A percentile compares a stretch with the other conserved stretches of the same genome.
These are phyloP conservation scores for Wickerhamiella slavikovae DNA, from an alignment of 805 yeast species.

Conservation along the genomic window DNA sequence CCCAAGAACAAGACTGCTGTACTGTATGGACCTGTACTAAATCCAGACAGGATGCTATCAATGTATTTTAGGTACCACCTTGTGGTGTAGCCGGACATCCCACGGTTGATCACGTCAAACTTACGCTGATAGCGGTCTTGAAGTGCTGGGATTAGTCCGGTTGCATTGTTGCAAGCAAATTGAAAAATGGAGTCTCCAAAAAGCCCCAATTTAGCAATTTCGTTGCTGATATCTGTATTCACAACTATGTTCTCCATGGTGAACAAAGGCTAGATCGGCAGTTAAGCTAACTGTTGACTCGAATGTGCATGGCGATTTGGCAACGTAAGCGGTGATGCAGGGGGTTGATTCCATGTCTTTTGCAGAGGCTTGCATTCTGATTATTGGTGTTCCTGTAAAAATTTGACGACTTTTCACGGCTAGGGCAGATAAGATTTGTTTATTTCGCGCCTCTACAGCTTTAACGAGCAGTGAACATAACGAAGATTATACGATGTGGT, in stretches of 20 bases:
- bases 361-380: too few species aligned
- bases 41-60: slow-evolving; percentile 27
- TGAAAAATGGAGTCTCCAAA: slow-evolving; percentile 61
- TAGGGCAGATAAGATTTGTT: too few species aligned
- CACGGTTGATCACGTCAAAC: slow-evolving; percentile 51
- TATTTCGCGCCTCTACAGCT: too few species aligned
- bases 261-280: too few species aligned
- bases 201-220: slow-evolving; percentile 24
- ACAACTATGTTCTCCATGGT: too few species aligned
- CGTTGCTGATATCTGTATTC: slow-evolving; percentile 1
- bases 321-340: too few species aligned
- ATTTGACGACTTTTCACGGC: too few species aligned
- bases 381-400: too few species aligned
- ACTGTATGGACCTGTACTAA: slow-evolving; percentile 16
- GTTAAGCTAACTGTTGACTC: too few species aligned
- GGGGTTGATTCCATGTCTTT: too few species aligned
- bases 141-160: slow-evolving; percentile 30
- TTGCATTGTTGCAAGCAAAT: slow-evolving; percentile 23
- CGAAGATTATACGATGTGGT: slow-evolving; percentile 14
- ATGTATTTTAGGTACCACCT: slow-evolving; percentile 33
- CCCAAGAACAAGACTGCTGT: slow-evolving; percentile 52
- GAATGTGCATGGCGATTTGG: too few species aligned
- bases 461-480: too few species aligned
- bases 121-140: slow-evolving; percentile 29
- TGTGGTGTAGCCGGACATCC: slow-evolving; percentile 58